Conservation (phyloP, 768 basidiomycete species). For the Mycena haematopus region DNA sequence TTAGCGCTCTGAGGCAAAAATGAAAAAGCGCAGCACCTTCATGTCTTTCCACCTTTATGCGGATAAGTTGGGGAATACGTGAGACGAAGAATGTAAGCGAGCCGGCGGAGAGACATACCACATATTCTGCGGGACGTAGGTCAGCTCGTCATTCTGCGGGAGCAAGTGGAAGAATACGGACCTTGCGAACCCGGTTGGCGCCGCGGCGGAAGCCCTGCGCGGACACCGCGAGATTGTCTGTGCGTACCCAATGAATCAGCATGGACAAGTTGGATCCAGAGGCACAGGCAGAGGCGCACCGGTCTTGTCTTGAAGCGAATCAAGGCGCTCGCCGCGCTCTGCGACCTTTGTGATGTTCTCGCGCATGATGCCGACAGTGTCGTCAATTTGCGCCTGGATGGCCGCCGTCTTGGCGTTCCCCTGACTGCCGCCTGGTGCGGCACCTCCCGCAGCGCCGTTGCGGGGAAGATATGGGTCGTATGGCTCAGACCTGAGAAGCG, state of each 20-base stretch:
- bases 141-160: background rate
- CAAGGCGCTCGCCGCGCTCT: conserved; percentile 92
- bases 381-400: conserved; percentile 97
- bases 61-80: conserved; percentile 16
- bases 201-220: conserved; percentile 99
- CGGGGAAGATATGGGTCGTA: conserved; percentile 98
- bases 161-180: conserved; percentile 44
- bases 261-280: conserved; percentile 1
- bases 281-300: conserved; percentile 56
- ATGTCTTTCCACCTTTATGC: conserved; percentile 93
- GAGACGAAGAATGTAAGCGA: conserved; percentile 8
- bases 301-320: conserved; percentile 97
- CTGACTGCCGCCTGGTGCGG: conserved; percentile 52
- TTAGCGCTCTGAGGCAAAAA: conserved; percentile 23
- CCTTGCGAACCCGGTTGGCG: conserved; percentile 97
- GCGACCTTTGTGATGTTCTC: conserved; percentile 97
- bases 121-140: conserved; percentile 68
- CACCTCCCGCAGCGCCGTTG: conserved; percentile 68
- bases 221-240: conserved; percentile 95
- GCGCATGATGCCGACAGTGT: conserved; percentile 97
- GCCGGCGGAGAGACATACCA: conserved; percentile 64
- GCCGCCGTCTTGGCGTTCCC: conserved; percentile 89
- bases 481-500: conserved; percentile 88
- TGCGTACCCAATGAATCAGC: background rate
- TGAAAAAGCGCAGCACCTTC: conserved; percentile 64